Base-by-base conservation (phyloP, 106 monocot species). In the Dendrobium huoshanense region DNA sequence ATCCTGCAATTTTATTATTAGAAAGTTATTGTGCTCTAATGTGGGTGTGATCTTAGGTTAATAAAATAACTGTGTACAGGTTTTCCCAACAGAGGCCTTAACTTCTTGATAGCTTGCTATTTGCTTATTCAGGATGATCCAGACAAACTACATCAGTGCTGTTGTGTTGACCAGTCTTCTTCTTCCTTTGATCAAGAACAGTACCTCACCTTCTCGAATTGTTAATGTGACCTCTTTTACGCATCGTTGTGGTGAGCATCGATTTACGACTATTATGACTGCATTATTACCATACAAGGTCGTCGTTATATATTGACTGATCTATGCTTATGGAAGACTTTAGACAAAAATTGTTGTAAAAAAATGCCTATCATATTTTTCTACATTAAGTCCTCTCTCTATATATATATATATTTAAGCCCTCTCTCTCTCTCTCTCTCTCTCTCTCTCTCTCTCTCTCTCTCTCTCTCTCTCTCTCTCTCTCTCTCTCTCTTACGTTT, bases 151-250 rank as follows among this genome's bases (percentile, higher is more conserved):
- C 67, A 79, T 98, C 33, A 84, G 97, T 76, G 84, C 97, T 78
- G 94, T 94, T 87, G 54, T 83, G 75, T 67, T 98, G 72, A 95
- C 91, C 45, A 91, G 88, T 73, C 76, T 91, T 84, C 90, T 98
- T 56, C 84, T 91, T 79, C 94, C 97, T 51, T 74, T 98, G 59
- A 92, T 98, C 47, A 88, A 91, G 85, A 98, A 86, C 72, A 94
- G 97, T 78, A 84, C 89, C 27, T 65, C 89, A 29, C 91, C 91
- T 80, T 89, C 94, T 81, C 85, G 94, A 41, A 77, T 98, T 58
- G 89, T 98, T 83, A 98, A 98, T 75, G 89, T 98, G 22, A 94
- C 97, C 47, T 98, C 97, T 59, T 95, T 95, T 77, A 98, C 97
- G 43, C 94, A 98, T 82, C 85, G 88, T 83, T 92, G 87, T 72